These are phyloP conservation scores for Ulvella scutata DNA, from an alignment of 139 green algal genomes.

Conservation along the genomic window DNA sequence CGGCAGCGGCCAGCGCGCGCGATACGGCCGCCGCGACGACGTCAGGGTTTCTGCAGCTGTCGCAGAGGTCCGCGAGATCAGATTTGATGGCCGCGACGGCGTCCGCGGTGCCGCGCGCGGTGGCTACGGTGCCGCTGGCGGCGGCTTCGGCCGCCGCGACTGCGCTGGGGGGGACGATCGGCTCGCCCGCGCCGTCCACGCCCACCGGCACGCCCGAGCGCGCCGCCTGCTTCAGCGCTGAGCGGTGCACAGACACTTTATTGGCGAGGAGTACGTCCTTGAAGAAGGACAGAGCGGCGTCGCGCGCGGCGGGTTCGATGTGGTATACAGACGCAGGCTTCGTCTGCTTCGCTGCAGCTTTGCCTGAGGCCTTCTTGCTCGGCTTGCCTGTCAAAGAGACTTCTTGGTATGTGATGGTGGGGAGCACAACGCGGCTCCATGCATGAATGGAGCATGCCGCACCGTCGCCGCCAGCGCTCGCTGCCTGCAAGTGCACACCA, in stretches of 20 bases:
- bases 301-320: background rate
- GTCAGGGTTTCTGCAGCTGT: background rate
- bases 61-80: background rate
- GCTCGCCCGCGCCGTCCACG: background rate
- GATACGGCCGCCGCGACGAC: background rate
- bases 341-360: background rate
- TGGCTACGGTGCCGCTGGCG: background rate
- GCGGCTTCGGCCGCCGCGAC: background rate
- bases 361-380: conserved; percentile 1
- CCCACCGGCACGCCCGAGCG: background rate
- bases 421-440: background rate
- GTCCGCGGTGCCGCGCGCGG: background rate
- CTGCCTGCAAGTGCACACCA: no score
- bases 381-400: background rate
- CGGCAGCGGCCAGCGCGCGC: background rate
- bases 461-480: background rate
- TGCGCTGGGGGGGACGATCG: background rate
- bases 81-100: background rate
- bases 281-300: background rate
- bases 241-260: background rate
- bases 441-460: background rate
- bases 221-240: background rate
- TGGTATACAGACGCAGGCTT: background rate
- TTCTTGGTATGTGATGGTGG: background rate
- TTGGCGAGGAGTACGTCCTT: background rate